Base-by-base conservation (phyloP, 352 stramenopile genomes). In the Phytopythium vexans region DNA sequence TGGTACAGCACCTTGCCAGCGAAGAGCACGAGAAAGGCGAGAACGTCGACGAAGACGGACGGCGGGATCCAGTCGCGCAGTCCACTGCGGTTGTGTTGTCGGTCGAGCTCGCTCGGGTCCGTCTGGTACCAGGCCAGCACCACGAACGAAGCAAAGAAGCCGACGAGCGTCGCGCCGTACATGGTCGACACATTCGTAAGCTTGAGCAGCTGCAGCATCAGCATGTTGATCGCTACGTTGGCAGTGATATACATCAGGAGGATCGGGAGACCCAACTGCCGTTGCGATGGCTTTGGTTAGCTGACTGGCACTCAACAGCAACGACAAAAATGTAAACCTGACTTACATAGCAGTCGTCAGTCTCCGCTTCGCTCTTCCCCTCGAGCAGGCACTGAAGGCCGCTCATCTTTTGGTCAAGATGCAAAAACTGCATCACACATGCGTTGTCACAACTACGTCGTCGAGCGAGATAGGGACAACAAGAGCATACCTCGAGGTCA, bases 361-460 rank as follows among this genome's bases (percentile, higher is more conserved):
- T 75, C 12, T 66, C 58, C 6, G 87, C 62, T 43, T 95, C 81
- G 31, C 69, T 77, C 39, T 86, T 68, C 35, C 82, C 82, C 60
- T 92, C 86, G 64, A 93, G 77, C 0, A 93, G 55, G 52, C 85
- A 95, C 58, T 86, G 74, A 0, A 93, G 75, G 0, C 85, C 85
- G 41, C 77, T 91, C 46, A 82, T 77, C 60, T 88, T 88, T 58
- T 95, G 85, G 38, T 95, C 66, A 1, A 93, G 61, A 56, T 95
- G 77, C 41, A 70, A 56, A 58, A 75, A 74, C 68, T 69, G 47
- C 44, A 35, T 46, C 52, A 49, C 31, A 15, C 0, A 27, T 27
- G 10, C 27, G 15, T 35, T 49, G 32, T 27, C 16, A 15, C 8
- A 31, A 41, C 21, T 27, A 27, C 21, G 21, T 27, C 21, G 21